These are phyloP conservation scores for Rhynchospora tenuis DNA, from an alignment of 176 grass and related monocot species.

Conservation along the genomic window DNA sequence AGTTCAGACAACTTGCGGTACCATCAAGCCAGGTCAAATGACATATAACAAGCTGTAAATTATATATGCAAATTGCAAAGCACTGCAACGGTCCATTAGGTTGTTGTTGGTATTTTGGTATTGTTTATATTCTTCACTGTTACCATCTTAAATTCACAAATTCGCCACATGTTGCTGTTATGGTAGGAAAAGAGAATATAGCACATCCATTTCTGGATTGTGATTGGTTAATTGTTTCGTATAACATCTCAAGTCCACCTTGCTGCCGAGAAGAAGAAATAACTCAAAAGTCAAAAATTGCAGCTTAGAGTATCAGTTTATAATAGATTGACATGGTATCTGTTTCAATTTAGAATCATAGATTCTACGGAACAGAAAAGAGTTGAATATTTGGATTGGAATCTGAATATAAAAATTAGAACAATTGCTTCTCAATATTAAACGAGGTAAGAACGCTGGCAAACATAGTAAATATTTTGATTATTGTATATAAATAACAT, in stretches of 20 bases:
- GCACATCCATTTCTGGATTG: background rate
- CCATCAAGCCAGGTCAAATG: background rate
- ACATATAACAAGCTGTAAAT: background rate
- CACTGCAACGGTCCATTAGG: too few species aligned
- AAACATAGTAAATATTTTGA: background rate
- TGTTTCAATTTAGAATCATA: background rate
- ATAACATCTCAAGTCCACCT: background rate
- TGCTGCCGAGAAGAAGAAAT: background rate
- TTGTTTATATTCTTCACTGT: too few species aligned
- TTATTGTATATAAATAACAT: background rate
- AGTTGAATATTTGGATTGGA: background rate
- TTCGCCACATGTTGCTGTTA: background rate
- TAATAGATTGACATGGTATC: background rate
- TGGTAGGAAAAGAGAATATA: background rate
- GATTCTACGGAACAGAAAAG: background rate
- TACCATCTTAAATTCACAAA: background rate
- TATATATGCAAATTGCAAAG: background rate
- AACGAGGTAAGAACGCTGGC: background rate
- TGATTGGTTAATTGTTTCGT: background rate
- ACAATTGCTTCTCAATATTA: background rate
- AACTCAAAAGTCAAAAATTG: background rate
- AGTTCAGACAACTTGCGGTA: background rate
- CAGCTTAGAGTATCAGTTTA: background rate
- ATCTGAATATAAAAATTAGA: background rate
- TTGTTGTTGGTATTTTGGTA: too few species aligned